Evolutionary conservation across 257 asterid genomes (phyloP).

Genomic region (Primulina eburnea): DNA sequence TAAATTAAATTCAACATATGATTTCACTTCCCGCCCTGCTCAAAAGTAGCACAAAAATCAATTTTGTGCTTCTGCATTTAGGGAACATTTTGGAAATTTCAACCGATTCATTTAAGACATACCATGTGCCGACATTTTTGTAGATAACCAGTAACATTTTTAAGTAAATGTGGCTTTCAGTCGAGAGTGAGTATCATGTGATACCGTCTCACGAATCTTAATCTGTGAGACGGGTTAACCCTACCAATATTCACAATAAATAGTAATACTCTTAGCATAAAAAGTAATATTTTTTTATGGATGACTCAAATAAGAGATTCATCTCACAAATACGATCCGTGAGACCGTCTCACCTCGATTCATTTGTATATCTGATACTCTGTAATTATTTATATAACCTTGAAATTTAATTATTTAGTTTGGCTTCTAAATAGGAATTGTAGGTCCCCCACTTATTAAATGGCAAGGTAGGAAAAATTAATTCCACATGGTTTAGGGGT

Average conservation of each 20-base stretch:
- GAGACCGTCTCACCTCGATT: no score
- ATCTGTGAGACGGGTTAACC: no score
- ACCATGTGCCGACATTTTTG: conserved; percentile 19
- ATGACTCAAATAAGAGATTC: no score
- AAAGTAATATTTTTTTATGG: no score
- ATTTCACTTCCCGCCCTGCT: conserved; percentile 16
- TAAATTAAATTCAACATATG: conserved; percentile 20
- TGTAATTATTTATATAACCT: not conserved
- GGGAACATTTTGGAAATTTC: conserved; percentile 9
- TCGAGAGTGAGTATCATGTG: no score
- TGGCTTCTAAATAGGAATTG: not conserved
- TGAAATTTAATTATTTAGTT: not conserved
- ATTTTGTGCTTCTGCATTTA: conserved; percentile 15
- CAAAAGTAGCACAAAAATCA: conserved; percentile 23
- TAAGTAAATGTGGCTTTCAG: no score
- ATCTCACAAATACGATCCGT: no score
- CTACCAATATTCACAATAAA: no score
- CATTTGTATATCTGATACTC: no score
- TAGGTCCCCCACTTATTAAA: not conserved
- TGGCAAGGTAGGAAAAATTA: not conserved
- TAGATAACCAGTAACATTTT: not conserved
- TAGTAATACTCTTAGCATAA: no score
- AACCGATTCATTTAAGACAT: conserved; percentile 21
- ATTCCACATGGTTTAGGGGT: conserved; percentile 21
- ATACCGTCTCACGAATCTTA: no score